Percentiles rank a stretch among this genome's conserved stretches.
Evolutionary conservation across 169 alveolate genomes (phyloP).

Genomic region (Blepharisma undulans): DNA sequence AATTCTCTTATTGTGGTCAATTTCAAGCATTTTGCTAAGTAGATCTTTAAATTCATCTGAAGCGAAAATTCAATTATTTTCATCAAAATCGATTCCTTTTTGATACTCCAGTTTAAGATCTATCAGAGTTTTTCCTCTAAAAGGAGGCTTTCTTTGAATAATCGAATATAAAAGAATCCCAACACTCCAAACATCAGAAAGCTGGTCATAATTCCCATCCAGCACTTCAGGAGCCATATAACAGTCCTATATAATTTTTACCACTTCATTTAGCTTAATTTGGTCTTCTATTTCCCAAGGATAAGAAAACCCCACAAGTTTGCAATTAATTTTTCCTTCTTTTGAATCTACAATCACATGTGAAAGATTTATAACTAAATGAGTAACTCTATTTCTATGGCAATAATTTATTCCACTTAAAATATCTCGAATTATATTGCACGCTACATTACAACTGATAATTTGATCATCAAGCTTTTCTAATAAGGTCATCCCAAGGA

Average conservation of each 20-base stretch:
- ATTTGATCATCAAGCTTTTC: constrained; percentile 77
- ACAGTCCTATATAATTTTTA: not conserved
- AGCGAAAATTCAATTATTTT: not conserved
- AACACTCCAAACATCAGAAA: constrained; percentile 33
- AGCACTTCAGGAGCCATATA: constrained; percentile 42
- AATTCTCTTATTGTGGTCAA: not conserved
- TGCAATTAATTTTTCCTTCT: not conserved
- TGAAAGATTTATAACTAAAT: not conserved
- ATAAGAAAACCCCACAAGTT: not conserved
- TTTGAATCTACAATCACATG: not conserved
- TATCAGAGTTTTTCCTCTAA: not conserved
- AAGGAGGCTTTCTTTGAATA: not conserved
- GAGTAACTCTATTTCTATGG: not conserved
- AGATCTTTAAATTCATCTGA: not conserved
- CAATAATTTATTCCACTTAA: constrained; percentile 63
- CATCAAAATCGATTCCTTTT: not conserved
- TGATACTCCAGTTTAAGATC: not conserved
- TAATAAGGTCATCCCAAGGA: constrained; percentile 91
- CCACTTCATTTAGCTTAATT: not conserved
- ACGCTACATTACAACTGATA: constrained; percentile 87
- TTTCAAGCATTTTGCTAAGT: not conserved
- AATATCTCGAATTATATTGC: constrained; percentile 75
- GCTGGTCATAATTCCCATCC: not conserved
- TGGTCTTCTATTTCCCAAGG: not conserved
- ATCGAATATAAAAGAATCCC: not conserved